A percentile compares a stretch with the other conserved stretches of the same genome.
Conservation (phyloP, 2,329 filamentous ascomycete species). For the Fusarium multiceps region DNA sequence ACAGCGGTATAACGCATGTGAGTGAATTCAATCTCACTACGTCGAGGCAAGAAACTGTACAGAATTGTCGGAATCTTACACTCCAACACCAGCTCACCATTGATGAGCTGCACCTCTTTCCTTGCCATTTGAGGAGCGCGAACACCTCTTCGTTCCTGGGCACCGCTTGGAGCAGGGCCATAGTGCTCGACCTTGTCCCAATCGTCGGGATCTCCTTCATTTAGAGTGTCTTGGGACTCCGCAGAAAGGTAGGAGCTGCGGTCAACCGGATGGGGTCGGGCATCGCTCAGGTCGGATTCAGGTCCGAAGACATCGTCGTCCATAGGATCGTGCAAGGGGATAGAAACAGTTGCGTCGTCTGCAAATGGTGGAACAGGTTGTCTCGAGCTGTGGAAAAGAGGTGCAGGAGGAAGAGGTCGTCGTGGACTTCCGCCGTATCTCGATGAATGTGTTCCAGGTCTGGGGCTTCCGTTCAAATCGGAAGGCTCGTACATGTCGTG, state of each 20-base stretch:
- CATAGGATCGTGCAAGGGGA: slow-evolving; percentile 69
- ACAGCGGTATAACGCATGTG: slow-evolving; percentile 99
- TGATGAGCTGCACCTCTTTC: slow-evolving; percentile 96
- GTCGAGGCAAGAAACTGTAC: slow-evolving; percentile 93
- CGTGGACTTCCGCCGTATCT: slow-evolving; percentile 89
- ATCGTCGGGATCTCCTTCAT: slow-evolving; percentile 55
- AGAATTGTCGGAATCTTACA: slow-evolving; percentile 99
- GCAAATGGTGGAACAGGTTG: slow-evolving; percentile 65
- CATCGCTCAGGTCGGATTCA: slow-evolving; percentile 64
- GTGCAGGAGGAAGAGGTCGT: slow-evolving; percentile 87
- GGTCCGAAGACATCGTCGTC: slow-evolving; percentile 82
- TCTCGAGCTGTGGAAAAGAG: slow-evolving; percentile 75
- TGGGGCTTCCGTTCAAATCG: slow-evolving; percentile 88
- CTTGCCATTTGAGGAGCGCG: slow-evolving; percentile 88
- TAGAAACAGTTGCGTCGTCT: slow-evolving; percentile 77
- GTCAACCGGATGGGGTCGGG: slow-evolving; percentile 62
- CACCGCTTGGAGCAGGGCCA: slow-evolving; percentile 85
- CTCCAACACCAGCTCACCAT: slow-evolving; percentile 95
- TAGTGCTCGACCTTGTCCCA: slow-evolving; percentile 80
- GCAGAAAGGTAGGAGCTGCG: slow-evolving; percentile 65
- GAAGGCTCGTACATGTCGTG: slow-evolving; percentile 83
- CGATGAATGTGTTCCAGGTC: slow-evolving; percentile 90
- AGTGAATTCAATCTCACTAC: slow-evolving; percentile 95
- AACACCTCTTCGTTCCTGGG: slow-evolving; percentile 88
- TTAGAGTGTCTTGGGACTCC: slow-evolving; percentile 65